Base-by-base conservation (phyloP, 164 flowering plant species). In the Platanus orientalis region DNA sequence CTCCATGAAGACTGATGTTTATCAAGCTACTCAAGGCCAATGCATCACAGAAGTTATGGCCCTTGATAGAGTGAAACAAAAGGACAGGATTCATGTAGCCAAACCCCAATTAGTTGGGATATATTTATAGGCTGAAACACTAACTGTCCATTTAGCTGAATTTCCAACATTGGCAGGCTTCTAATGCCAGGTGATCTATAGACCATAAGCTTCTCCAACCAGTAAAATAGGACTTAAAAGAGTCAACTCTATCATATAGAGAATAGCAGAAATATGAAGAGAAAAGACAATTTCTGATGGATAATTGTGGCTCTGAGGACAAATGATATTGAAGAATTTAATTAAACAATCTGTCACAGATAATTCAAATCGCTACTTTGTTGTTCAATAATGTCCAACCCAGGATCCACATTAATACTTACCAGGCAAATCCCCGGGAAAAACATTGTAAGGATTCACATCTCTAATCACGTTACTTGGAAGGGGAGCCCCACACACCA, bases 391-490 rank as follows among this genome's bases (percentile, higher is more conserved):
- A 45, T 4, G 49, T 19, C 49, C 20, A 4, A 19, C 17, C 47
- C 12, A 17, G 47, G 12, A 44, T 14, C 42, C 32, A 7, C 58
- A 57, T 19, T 20, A 21, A 67, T 12, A 62, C 68, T 67, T 66
- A 84, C 89, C 75, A 29, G 80, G 79, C 62, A 82, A 78, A 59
- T 71, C 34, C 50, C 59, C 32, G 17, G 87, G 87, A 12, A 1
- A 21, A 40, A 28, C 30, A 19, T 44, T 27, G 67, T 62, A 75
- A 28, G 90, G 87, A 71, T 81, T 74, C 14, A 75, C 44, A 45
- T 74, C 77, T 29, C 21, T 23, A 34, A 66, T 52, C 49, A 85
- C 84, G 53, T 79, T 79, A 20, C 28, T 7, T 1, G 87, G 87
- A 36, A 62, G 75, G 42, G 73, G 67, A 21, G 50, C 65, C 66